phyloP scores from a whole-genome alignment of 2,329 filamentous ascomycete genomes.

The Trichoderma arundinaceum region DNA sequence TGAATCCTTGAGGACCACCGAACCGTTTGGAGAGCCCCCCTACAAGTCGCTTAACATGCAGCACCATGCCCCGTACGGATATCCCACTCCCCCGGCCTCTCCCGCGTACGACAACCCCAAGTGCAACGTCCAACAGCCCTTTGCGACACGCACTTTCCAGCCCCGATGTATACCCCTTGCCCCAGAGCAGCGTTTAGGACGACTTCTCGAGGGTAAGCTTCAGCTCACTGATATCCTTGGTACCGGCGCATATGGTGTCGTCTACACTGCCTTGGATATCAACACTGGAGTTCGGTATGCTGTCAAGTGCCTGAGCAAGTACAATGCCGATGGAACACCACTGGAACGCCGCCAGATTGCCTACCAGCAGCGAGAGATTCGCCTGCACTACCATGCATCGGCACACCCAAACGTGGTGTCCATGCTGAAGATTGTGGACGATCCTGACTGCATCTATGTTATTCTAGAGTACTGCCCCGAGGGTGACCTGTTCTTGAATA shows the following conservation, averaged over 20 bases:
- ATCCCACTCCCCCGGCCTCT: conserved; percentile 64
- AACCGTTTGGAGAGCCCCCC: conserved; percentile 16
- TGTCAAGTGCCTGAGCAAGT: conserved; percentile 95
- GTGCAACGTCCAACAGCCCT: conserved; percentile 48
- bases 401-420: conserved; percentile 92
- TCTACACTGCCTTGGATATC: conserved; percentile 87
- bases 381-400: conserved; percentile 86
- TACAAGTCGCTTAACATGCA: conserved; percentile 56
- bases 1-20: conserved; percentile 13
- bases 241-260: conserved; percentile 93
- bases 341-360: conserved; percentile 84
- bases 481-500: conserved; percentile 95
- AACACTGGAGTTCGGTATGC: conserved; percentile 83
- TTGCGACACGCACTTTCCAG: conserved; percentile 48
- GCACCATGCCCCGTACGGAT: conserved; percentile 62
- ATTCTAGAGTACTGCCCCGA: conserved; percentile 97
- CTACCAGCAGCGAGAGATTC: conserved; percentile 93
- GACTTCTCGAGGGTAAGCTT: conserved; percentile 79
- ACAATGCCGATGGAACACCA: conserved; percentile 70
- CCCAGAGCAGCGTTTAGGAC: conserved; percentile 86
- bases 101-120: conserved; percentile 59
- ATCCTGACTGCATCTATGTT: conserved; percentile 90
- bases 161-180: conserved; percentile 61
- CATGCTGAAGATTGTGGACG: conserved; percentile 90
- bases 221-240: conserved; percentile 86